Base-by-base conservation (phyloP, 2,329 filamentous ascomycete genomes). In the Ceratocystis albifundus region DNA sequence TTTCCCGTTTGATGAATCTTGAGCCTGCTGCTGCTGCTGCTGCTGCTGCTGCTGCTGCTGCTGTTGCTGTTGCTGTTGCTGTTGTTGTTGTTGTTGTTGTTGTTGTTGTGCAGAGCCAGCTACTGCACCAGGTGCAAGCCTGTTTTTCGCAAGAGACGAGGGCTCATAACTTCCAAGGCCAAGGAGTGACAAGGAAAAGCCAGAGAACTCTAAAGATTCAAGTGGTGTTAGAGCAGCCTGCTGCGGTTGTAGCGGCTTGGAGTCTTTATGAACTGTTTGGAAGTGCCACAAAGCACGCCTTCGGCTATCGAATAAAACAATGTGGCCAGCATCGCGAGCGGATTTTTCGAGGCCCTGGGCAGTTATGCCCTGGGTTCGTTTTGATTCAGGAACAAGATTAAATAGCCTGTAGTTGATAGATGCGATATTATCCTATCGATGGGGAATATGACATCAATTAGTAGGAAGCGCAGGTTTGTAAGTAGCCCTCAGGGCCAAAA, bases 251-350 rank as follows among this genome's bases (percentile, higher is more conserved):
- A 63, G 30, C 48, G 41, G 48, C 25, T 63, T 50, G 4, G 80
- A 76, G 20, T 78, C 77, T 68, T 77, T 79, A 41, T 77, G 71
- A 4, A 77, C 74, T 12, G 75, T 74, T 30, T 77, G 77, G 70
- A 85, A 85, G 68, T 79, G 77, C 83, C 83, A 85, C 65, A 85
- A 73, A 8, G 76, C 78, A 57, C 78, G 78, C 67, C 80, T 76
- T 45, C 74, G 74, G 10, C 77, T 73, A 72, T 85, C 83, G 70
- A 80, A 79, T 62, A 80, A 79, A 1, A 81, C 80, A 61, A 84
- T 74, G 67, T 80, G 77, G 61, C 82, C 82, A 74, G 80, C 77
- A 68, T 76, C 77, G 68, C 82, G 77, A 65, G 84, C 73, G 25
- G 74, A 71, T 66, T 75, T 76, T 70, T 85, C 83, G 68, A 84